These are phyloP conservation scores for Aspergillus japonicus DNA, from an alignment of 2,329 filamentous ascomycete species.

Conservation along the genomic window DNA sequence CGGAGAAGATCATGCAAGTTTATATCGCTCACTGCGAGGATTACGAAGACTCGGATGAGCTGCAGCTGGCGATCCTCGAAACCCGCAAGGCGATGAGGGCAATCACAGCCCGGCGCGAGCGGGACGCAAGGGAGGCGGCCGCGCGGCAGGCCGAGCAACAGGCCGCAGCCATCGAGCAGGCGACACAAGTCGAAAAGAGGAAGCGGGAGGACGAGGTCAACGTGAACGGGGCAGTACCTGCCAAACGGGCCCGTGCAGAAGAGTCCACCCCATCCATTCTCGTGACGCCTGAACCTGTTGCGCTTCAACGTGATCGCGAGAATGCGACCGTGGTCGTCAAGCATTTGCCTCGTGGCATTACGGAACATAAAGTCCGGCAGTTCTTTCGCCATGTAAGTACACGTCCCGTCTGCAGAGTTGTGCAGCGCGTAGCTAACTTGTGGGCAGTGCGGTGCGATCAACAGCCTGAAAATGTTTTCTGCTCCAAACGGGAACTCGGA, in stretches of 20 bases:
- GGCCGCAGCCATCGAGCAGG: conserved; percentile 22
- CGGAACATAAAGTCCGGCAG: conserved; percentile 72
- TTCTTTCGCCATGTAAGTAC: conserved; percentile 74
- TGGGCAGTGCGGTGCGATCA: conserved; percentile 70
- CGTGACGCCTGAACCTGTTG: conserved; percentile 28
- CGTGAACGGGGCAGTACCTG: conserved; percentile 49
- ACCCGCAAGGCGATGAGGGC: conserved; percentile 67
- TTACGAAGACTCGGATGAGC: conserved; percentile 74
- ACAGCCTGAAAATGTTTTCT: conserved; percentile 67
- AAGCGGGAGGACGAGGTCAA: conserved; percentile 66
- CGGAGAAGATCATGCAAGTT: conserved; percentile 50
- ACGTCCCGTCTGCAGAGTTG: background rate
- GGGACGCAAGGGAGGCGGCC: conserved; percentile 62
- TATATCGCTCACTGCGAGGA: conserved; percentile 69
- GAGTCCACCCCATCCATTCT: conserved; percentile 33
- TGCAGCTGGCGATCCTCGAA: conserved; percentile 71
- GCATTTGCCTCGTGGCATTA: conserved; percentile 69
- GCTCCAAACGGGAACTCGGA: conserved; percentile 61
- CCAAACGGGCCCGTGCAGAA: conserved; percentile 66
- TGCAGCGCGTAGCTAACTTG: conserved; percentile 12
- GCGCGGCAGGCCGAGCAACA: conserved; percentile 25
- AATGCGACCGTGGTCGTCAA: conserved; percentile 81
- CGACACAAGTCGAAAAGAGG: conserved; percentile 54
- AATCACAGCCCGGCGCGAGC: conserved; percentile 63
- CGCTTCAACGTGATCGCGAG: conserved; percentile 78